A percentile compares a stretch with the other conserved stretches of the same genome.
phyloP scores from a whole-genome alignment of 139 green algal species.

The Asterochloris erici region DNA sequence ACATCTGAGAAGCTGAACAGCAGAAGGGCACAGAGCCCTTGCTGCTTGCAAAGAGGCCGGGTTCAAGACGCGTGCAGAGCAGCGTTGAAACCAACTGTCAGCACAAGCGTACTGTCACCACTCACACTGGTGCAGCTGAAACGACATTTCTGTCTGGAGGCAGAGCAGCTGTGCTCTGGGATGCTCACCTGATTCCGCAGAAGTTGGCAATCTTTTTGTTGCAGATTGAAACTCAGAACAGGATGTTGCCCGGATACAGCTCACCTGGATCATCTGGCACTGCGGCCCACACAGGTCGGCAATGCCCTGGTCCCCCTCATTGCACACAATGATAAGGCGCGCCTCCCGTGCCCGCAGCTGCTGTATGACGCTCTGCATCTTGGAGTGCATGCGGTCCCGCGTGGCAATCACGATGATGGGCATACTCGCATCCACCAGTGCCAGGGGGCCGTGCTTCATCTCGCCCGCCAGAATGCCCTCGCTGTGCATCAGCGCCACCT shows the following conservation, averaged over 20 bases:
- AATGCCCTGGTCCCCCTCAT: slow-evolving; percentile 63
- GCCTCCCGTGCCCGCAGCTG: slow-evolving; percentile 80
- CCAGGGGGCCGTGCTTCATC: slow-evolving; percentile 98
- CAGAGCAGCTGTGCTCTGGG: no score
- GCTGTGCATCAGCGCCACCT: slow-evolving; percentile 89
- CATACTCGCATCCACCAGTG: slow-evolving; percentile 92
- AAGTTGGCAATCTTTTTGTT: neutral
- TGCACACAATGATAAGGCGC: slow-evolving; percentile 84
- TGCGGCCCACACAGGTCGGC: slow-evolving; percentile 31
- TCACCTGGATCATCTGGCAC: slow-evolving; percentile 54
- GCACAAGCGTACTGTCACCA: no score
- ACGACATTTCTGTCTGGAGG: no score
- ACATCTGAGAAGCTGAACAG: no score
- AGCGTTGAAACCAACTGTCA: no score
- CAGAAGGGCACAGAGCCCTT: no score
- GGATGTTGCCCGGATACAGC: neutral
- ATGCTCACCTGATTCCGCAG: no score
- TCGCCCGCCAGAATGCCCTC: slow-evolving; percentile 98
- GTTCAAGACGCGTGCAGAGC: no score
- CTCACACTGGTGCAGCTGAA: no score
- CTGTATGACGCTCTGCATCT: slow-evolving; percentile 90
- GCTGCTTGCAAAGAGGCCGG: no score
- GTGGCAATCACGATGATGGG: slow-evolving; percentile 93
- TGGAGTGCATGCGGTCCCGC: slow-evolving; percentile 68
- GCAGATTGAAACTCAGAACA: neutral